Evolutionary conservation across 139 green algal species (phyloP), one percentile per base, ranked within the genome.

Genomic region (Gonium pectorale): DNA sequence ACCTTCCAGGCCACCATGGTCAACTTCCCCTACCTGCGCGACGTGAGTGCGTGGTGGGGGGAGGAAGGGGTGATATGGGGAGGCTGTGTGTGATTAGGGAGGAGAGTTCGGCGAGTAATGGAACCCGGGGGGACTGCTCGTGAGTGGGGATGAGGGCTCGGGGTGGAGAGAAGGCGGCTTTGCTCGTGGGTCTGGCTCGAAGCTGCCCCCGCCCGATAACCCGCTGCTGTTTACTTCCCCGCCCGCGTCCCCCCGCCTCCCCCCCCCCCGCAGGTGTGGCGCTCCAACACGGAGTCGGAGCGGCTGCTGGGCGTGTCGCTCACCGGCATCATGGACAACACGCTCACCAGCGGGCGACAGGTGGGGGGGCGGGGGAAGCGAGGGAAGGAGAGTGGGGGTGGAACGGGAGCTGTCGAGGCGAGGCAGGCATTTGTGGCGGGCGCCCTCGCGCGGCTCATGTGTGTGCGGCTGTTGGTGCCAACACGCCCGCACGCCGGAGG

Each of bases 281-380:
- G 84, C 17, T n/a, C 24, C n/a, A 91, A 91, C 83, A 91, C 87
- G 6, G 69, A 79, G 49, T 69, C 81, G 59, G 88, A 91, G 88
- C 79, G 88, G 31, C 85, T 91, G 79, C 88, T 91, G 78, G 88
- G 88, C 19, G 88, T 91, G 27, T 85, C 67, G 40, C 67, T 91
- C 24, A 91, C 88, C 22, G 88, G 88, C 63, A 91, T 91, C 84
- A 91, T 91, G 88, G 88, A 91, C 88, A 90, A 88, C 80, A 67
- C 46, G 5, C 66, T 90, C 60, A 88, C 85, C 7, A 85, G 56
- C 40, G 88, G 88, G 8, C 79, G 74, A 46, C 70, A 64, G 70
- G 49, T 64, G 29, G 62, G 26, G 26, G 5, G 13, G 4, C 6
- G 56, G 60, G n/a, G n/a, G 60, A 8, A 67, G 60, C 29, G n/a